These are phyloP conservation scores for Candida pini DNA, from an alignment of 805 yeast genomes.

Conservation along the genomic window DNA sequence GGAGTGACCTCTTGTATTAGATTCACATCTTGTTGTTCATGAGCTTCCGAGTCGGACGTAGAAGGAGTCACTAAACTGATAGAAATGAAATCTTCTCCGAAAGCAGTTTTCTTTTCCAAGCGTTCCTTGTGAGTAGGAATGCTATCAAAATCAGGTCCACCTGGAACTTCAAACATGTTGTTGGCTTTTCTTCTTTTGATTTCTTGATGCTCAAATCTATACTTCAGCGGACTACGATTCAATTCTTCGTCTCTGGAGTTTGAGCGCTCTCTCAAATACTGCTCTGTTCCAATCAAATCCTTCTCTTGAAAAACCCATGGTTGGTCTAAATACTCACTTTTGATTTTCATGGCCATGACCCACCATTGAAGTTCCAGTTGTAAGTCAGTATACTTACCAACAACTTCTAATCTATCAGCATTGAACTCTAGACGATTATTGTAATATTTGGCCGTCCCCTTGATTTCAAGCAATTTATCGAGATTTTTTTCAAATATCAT, in stretches of 20 bases:
- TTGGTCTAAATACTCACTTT: constrained; percentile 16
- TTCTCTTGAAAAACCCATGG: constrained; percentile 29
- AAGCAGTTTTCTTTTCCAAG: too few species aligned
- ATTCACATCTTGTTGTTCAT: too few species aligned
- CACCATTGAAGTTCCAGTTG: constrained; percentile 33
- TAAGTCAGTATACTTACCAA: constrained; percentile 19
- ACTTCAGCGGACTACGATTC: not conserved
- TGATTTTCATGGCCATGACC: constrained; percentile 22
- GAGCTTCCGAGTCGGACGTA: too few species aligned
- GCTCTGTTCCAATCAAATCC: not conserved
- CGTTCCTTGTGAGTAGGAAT: constrained; percentile 6
- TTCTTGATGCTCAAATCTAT: not conserved
- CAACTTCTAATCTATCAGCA: constrained; percentile 22
- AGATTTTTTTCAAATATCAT: constrained; percentile 15
- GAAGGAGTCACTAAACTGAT: too few species aligned
- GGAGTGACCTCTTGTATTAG: too few species aligned
- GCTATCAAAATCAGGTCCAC: constrained; percentile 7
- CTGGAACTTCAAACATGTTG: not conserved
- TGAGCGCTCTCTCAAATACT: too few species aligned
- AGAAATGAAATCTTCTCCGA: too few species aligned
- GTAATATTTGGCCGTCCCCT: constrained; percentile 20
- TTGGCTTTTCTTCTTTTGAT: not conserved
- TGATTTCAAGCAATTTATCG: constrained; percentile 23
- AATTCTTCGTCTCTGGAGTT: constrained; percentile 15
- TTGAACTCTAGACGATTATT: constrained; percentile 24